Conservation (phyloP, 371 early-diverging fungal species). For the Actinomortierella wolfii region DNA sequence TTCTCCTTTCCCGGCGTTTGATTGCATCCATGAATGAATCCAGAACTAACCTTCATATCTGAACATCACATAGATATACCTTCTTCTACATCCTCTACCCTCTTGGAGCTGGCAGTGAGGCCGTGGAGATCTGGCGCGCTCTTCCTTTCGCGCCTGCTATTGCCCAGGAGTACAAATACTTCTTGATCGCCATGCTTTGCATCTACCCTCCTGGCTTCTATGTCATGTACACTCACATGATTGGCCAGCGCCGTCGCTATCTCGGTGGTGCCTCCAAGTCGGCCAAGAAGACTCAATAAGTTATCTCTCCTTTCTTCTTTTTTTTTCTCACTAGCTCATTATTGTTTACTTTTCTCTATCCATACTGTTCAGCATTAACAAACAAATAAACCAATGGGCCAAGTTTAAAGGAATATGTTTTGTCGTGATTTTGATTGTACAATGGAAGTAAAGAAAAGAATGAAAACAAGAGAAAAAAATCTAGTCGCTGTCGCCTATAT, state of each 20-base stretch:
- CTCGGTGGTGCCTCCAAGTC: constrained; percentile 55
- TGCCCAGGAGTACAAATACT: constrained; percentile 56
- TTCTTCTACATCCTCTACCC: constrained; percentile 93
- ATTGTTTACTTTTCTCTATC: too few species aligned
- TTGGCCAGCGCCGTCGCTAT: constrained; percentile 81
- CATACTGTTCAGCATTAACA: too few species aligned
- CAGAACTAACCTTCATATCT: too few species aligned
- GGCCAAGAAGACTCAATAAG: constrained; percentile 44
- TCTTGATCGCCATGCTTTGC: constrained; percentile 58
- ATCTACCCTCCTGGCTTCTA: constrained; percentile 82
- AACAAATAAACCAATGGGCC: too few species aligned
- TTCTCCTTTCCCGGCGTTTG: constrained; percentile 21
- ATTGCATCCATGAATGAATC: too few species aligned
- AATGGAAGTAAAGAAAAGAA: not conserved
- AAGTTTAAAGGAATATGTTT: too few species aligned
- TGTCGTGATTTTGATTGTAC: too few species aligned
- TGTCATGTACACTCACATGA: constrained; percentile 90
- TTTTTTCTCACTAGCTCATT: too few species aligned
- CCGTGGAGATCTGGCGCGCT: constrained; percentile 74
- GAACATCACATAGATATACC: constrained; percentile 84
- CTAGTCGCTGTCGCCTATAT: constrained; percentile 36
- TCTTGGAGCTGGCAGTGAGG: constrained; percentile 86
- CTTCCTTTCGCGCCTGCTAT: constrained; percentile 67
- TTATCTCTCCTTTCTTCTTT: too few species aligned
- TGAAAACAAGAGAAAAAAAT: not conserved